These are phyloP conservation scores for Pyrus communis DNA, from an alignment of 306 rosid genomes.

Conservation along the genomic window DNA sequence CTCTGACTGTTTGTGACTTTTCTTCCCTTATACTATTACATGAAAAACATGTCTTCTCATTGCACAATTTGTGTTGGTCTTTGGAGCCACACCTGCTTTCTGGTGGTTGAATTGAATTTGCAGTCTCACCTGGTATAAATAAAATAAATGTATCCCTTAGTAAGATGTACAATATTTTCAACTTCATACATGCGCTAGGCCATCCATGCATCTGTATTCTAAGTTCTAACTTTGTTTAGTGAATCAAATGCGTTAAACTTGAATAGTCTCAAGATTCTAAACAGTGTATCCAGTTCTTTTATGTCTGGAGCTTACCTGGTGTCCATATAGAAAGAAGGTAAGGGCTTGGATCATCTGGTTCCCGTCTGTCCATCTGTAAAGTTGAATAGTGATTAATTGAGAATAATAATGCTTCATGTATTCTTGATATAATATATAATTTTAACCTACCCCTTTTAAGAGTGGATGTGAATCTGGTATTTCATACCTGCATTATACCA, in stretches of 20 bases:
- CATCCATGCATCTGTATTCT: neutral
- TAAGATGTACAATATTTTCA: neutral
- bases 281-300: neutral
- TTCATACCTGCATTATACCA: constrained; percentile 69
- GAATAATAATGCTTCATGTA: constrained; percentile 10
- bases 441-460: constrained; percentile 52
- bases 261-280: neutral
- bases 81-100: constrained; percentile 54
- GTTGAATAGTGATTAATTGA: constrained; percentile 12
- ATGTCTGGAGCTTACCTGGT: constrained; percentile 55
- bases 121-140: constrained; percentile 61
- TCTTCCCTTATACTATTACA: constrained; percentile 73
- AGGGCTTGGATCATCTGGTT: constrained; percentile 94
- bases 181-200: constrained; percentile 8
- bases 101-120: constrained; percentile 56
- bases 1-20: constrained; percentile 69
- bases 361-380: constrained; percentile 72
- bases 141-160: constrained; percentile 5
- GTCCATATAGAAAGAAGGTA: constrained; percentile 96
- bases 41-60: constrained; percentile 57
- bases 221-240: neutral
- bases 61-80: constrained; percentile 45
- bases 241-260: neutral
- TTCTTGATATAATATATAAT: constrained; percentile 6
- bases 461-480: constrained; percentile 96